Base-by-base conservation (phyloP, 208 protist species). In the Crithidia expoeki region DNA sequence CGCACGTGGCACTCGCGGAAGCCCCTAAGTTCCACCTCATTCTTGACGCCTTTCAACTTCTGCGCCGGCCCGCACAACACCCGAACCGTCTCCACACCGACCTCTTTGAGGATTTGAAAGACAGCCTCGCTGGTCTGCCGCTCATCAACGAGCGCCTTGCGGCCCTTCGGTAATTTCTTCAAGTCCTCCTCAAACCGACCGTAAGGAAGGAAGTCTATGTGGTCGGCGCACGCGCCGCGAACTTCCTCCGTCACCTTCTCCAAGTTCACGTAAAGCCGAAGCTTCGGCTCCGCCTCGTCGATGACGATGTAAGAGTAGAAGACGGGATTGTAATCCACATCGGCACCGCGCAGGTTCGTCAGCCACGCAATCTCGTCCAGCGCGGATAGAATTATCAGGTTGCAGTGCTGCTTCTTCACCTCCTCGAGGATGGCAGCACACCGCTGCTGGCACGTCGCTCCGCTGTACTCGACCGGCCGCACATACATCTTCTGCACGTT, bases 321-420 rank as follows among this genome's bases (percentile, higher is more conserved):
- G 25, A 98, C 89, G 51, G 95, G 92, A 76, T 95, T 97, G 80
- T 88, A 95, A 5, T 80, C 74, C n/a, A 97, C 89, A 61, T 97
- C 94, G 21, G 51, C 56, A 32, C 93, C 93, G 46, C 95, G 90
- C 19, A 98, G 74, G 76, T 98, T 98, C 0, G 94, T 94, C 10
- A 97, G 69, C 94, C 94, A 98, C n/a, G 91, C 92, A 36, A 98
- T 70, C 72, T 98, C 95, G 63, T 97, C 94, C 23, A 98, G 79
- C 16, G 93, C 90, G 0, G 94, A 96, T 32, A 98, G 79, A 2
- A 98, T 49, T 32, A 90, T 80, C 12, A 86, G 30, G 34, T 93
- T 76, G 60, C 84, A 88, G 19, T 86, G 50, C 25, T 88, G 44
- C 61, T 83, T 80, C 65, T 82, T 51, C 56, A 96, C 30, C 33